Evolutionary conservation across 2,329 filamentous ascomycete species (phyloP), one percentile per base, ranked within the genome.

Genomic region (Trichoderma oligosporum): DNA sequence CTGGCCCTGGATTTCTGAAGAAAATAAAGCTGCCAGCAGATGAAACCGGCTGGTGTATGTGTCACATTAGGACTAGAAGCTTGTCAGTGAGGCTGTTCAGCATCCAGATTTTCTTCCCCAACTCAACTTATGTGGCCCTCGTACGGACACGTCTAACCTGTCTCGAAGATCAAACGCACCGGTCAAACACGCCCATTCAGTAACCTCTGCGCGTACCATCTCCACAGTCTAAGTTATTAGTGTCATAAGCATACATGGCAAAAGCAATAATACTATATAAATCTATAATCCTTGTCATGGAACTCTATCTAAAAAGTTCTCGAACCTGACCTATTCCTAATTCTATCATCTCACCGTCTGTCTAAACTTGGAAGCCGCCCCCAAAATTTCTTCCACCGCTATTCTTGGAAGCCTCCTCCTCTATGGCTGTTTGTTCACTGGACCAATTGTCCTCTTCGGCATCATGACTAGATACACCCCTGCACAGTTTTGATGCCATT

Each of bases 31-130:
- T 55, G 51, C 41, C 51, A 55, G 31, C 31, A 29, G 42, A 55
- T 55, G 41, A 55, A 38, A 55, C 51, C 31, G 39, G 11, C 16
- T 29, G 39, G 51, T 55, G 33, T 16, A 31, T 25, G 51, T 55
- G 51, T 55, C 51, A 55, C 51, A 35, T 22, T 14, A 25, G 42
- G 31, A 55, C n/a, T n/a, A 31, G 41, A 55, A 55, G 51, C 41
- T 46, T 55, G 41, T 55, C 41, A 55, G 24, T 38, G 51, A 55
- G 51, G 51, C 51, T 46, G 51, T 38, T 46, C 41, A 36, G 31
- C 31, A 11, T 31, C 41, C 2, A 8, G n/a, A n/a, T n/a, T 41
- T 22, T 39, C n/a, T 52, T 25, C 24, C 12, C 22, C 25, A 38
- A 18, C 41, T 11, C 27, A 31, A 12, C 41, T 29, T 38, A 24